Percentiles rank a stretch among this genome's conserved stretches.
Conservation (phyloP, 2,329 filamentous ascomycete genomes). For the Plectosphaerella sp. region DNA sequence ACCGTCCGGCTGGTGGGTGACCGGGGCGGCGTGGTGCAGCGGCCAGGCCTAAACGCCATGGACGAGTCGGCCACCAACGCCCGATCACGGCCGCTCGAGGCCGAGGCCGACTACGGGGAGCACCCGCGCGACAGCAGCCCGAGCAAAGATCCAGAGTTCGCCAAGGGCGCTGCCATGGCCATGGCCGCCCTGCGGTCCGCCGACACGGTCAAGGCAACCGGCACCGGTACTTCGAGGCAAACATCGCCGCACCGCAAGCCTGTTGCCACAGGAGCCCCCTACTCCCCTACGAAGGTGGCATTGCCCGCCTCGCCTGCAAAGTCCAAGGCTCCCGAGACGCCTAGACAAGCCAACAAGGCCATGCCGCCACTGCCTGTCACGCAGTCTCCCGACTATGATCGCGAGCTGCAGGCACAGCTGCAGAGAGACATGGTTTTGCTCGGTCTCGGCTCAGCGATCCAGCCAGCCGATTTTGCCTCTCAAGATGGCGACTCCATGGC, state of each 20-base stretch:
- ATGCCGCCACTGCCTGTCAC: constrained; percentile 40
- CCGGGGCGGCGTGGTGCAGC: constrained; percentile 49
- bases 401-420: constrained; percentile 57
- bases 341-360: constrained; percentile 38
- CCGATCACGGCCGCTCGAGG: constrained; percentile 51
- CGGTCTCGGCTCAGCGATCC: constrained; percentile 39
- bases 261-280: constrained; percentile 29
- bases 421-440: constrained; percentile 57
- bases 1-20: constrained; percentile 80
- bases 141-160: constrained; percentile 44
- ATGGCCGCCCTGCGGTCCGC: constrained; percentile 4
- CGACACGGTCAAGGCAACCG: constrained; percentile 53
- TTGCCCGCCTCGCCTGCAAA: constrained; percentile 57
- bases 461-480: constrained; percentile 8
- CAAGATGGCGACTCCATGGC: constrained; percentile 1
- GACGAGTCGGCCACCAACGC: constrained; percentile 79
- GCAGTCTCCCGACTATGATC: constrained; percentile 57
- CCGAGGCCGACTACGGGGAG: constrained; percentile 46
- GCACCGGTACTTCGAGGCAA: constrained; percentile 47
- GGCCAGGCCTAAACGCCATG: constrained; percentile 63
- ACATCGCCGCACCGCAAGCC: constrained; percentile 57
- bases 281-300: constrained; percentile 56
- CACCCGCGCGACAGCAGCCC: constrained; percentile 46
- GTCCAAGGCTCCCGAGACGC: constrained; percentile 34
- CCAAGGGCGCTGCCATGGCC: constrained; percentile 31